Percentiles rank a stretch among this genome's conserved stretches.
Conservation (phyloP, 306 rosid species). For the Prunus fruticosa region DNA sequence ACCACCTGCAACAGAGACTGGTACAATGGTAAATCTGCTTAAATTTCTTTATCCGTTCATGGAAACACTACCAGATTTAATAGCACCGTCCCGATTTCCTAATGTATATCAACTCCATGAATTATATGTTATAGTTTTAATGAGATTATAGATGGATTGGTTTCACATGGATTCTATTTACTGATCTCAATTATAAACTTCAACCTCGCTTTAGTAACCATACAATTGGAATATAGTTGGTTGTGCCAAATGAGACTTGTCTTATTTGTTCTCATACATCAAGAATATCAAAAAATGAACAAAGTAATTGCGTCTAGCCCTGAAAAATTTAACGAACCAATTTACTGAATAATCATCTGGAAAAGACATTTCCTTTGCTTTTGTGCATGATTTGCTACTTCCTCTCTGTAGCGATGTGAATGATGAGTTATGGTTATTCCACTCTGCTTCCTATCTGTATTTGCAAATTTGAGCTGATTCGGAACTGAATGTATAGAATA, state of each 20-base stretch:
- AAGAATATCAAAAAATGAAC: background rate
- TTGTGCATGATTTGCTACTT: background rate
- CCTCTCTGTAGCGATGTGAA: background rate
- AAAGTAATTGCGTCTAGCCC: background rate
- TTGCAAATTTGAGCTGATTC: background rate
- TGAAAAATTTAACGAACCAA: background rate
- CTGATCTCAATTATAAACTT: background rate
- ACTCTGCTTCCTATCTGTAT: background rate
- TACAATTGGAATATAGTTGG: background rate
- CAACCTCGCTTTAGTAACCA: slow-evolving; percentile 1
- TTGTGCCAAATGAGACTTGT: background rate
- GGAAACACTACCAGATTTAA: background rate
- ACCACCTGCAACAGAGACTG: background rate
- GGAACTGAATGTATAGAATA: slow-evolving; percentile 11
- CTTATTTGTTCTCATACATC: background rate
- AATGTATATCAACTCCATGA: background rate
- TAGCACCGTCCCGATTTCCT: background rate
- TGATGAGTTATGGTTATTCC: background rate
- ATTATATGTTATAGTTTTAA: background rate
- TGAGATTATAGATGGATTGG: background rate
- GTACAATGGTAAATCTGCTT: background rate
- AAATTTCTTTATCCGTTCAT: background rate
- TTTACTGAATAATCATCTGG: background rate
- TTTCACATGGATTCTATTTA: background rate
- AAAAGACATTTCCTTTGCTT: background rate